Conservation (phyloP, 495 filamentous ascomycete genomes). For the Rostrohypoxylon terebratum region DNA sequence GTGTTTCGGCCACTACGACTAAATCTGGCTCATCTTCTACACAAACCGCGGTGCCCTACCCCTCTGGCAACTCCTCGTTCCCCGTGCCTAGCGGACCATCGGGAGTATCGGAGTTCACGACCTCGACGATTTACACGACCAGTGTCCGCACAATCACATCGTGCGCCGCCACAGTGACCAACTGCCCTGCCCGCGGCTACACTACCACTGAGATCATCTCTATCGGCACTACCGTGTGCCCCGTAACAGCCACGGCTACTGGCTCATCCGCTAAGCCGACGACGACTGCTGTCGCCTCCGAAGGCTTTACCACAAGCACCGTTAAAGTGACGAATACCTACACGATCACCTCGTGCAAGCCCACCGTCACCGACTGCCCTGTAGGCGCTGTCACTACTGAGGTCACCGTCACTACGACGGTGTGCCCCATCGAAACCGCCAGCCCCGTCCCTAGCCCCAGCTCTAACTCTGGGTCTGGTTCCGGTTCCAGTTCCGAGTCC, state of each 20-base stretch:
- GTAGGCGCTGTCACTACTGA: slow-evolving; percentile 48
- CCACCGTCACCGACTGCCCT: slow-evolving; percentile 68
- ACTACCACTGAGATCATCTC: slow-evolving; percentile 43
- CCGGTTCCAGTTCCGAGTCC: slow-evolving; percentile 4
- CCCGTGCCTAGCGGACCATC: not conserved
- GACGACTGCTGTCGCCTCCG: slow-evolving; percentile 19
- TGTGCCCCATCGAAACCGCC: slow-evolving; percentile 47
- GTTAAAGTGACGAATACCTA: slow-evolving; percentile 48
- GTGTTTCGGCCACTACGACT: too few relatives aligned
- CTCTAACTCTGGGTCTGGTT: not conserved
- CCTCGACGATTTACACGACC: slow-evolving; percentile 47
- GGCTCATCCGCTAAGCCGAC: slow-evolving; percentile 20
- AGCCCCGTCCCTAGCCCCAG: slow-evolving; percentile 6
- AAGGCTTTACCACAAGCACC: slow-evolving; percentile 34
- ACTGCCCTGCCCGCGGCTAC: slow-evolving; percentile 60
- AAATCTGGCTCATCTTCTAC: too few relatives aligned
- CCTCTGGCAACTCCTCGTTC: slow-evolving; percentile 16
- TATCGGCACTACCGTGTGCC: slow-evolving; percentile 51
- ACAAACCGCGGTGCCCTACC: not conserved
- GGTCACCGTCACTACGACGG: slow-evolving; percentile 47
- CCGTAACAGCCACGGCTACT: slow-evolving; percentile 36
- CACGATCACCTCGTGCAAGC: slow-evolving; percentile 70
- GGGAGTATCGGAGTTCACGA: slow-evolving; percentile 26
- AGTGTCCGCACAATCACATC: slow-evolving; percentile 65
- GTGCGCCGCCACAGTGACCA: slow-evolving; percentile 69